Base-by-base conservation (phyloP, 2,329 filamentous ascomycete genomes). In the Decorospora gaudefroyi region DNA sequence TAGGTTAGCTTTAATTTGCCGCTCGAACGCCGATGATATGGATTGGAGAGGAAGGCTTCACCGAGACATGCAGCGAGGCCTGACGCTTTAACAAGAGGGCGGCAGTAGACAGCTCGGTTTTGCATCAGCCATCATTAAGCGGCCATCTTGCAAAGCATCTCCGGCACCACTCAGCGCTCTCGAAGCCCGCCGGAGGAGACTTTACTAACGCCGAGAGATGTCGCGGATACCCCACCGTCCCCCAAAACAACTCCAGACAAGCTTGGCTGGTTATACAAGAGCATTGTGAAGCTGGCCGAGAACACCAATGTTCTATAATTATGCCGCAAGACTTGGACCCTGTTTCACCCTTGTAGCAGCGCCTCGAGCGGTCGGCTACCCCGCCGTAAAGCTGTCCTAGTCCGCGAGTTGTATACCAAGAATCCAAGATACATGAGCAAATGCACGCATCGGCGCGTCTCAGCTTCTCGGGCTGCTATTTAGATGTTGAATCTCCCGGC, bases 71-170 rank as follows among this genome's bases (percentile, higher is more conserved):
- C 45, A 48, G 47, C 47, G 50, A 51, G 49, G 49, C 21, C 43
- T 45, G 51, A 50, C 45, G 44, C 35, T 57, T 61, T 58, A 44
- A 53, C 55, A 46, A 21, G 21, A 48, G 42, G 35, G 34, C 47
- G 43, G 46, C 39, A 48, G 46, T 52, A 51, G 56, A 55, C 50
- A 59, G 29, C 50, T 49, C 55, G 51, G 56, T 56, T 50, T 53
- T 56, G 55, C 52, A 49, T 51, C 49, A 52, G 55, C 53, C 55
- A 67, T 67, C 66, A 68, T 57, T 68, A 67, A 68, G 65, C 65
- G 42, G 55, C 45, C 37, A 37, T 58, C 54, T 63, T 59, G 50
- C 59, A 61, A 62, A 59, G 59, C 65, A 61, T 64, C 52, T 65
- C 63, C 67, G 63, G 57, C 49, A 51, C 59, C 55, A 62, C 43